Percentiles rank a stretch among this genome's conserved stretches.
phyloP scores from a whole-genome alignment of 2,329 filamentous ascomycete genomes.

The Xylariaceae sp. region DNA sequence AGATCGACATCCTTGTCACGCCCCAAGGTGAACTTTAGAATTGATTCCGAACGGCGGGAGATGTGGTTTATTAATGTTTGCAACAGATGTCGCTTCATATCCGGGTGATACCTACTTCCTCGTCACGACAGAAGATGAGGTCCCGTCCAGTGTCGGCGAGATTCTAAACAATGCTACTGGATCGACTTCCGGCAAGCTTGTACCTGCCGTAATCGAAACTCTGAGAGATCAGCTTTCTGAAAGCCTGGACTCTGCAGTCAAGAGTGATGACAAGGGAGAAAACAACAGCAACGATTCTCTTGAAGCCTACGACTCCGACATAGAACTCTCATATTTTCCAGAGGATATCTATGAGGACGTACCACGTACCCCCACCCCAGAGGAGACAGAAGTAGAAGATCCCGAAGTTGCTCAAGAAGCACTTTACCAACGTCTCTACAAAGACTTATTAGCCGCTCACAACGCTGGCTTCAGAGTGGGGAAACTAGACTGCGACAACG shows the following conservation, averaged over 20 bases:
- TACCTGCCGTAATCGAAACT: conserved; percentile 23
- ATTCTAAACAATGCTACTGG: conserved; percentile 23
- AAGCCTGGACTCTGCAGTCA: conserved; percentile 20
- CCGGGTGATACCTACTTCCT: conserved; percentile 24
- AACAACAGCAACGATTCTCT: conserved; percentile 4
- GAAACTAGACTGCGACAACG: conserved; percentile 46
- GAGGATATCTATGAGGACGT: too few species aligned
- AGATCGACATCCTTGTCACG: conserved; percentile 36
- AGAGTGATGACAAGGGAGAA: conserved; percentile 22
- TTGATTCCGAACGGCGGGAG: neutral
- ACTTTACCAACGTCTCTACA: too few species aligned
- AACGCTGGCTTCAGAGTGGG: conserved; percentile 66
- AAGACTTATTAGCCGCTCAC: conserved; percentile 32
- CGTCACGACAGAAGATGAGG: conserved; percentile 24
- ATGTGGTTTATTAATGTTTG: neutral
- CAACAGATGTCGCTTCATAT: conserved; percentile 21
- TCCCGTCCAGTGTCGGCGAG: conserved; percentile 17
- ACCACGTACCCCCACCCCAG: too few species aligned
- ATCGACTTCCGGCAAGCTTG: conserved; percentile 19
- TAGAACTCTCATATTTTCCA: neutral
- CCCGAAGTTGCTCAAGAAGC: too few species aligned
- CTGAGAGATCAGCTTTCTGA: conserved; percentile 30
- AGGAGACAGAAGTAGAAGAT: too few species aligned
- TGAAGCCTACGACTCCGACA: conserved; percentile 14
- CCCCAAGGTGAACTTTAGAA: conserved; percentile 30